phyloP scores from a whole-genome alignment of 2,329 filamentous ascomycete species.

The Corinectria fuckeliana region DNA sequence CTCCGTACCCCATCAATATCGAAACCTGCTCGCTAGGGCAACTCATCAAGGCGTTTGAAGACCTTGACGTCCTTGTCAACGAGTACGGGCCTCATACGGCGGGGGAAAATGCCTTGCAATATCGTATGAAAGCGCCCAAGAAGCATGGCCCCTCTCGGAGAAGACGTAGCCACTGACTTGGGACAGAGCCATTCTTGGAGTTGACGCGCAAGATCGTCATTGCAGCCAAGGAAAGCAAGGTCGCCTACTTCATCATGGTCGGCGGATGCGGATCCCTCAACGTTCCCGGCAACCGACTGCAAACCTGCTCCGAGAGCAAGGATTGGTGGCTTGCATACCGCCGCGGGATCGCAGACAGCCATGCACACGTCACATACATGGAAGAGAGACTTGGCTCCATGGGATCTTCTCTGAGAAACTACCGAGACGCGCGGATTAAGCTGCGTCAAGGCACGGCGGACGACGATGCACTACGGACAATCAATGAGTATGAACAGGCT shows the following conservation, averaged over 20 bases:
- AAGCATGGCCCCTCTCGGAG: background rate
- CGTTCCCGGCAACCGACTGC: background rate
- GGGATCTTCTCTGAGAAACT: background rate
- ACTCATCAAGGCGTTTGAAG: background rate
- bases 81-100: conserved; percentile 11
- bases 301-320: conserved; percentile 4
- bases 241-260: conserved; percentile 11
- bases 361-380: conserved; percentile 11
- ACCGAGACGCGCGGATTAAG: background rate
- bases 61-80: conserved; percentile 5
- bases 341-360: conserved; percentile 9
- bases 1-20: background rate
- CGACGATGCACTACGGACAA: background rate
- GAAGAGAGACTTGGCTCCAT: conserved; percentile 8
- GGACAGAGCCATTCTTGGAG: conserved; percentile 7
- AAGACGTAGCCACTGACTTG: background rate
- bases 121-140: background rate
- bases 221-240: background rate
- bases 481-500: conserved; percentile 2
- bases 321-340: conserved; percentile 7
- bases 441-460: background rate
- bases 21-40: background rate
- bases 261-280: conserved; percentile 7
- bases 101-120: conserved; percentile 1
- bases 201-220: conserved; percentile 5